A percentile compares a stretch with the other conserved stretches of the same genome.
These are phyloP conservation scores for Annulohypoxylon nitens DNA, from an alignment of 495 filamentous ascomycete genomes.

Conservation along the genomic window DNA sequence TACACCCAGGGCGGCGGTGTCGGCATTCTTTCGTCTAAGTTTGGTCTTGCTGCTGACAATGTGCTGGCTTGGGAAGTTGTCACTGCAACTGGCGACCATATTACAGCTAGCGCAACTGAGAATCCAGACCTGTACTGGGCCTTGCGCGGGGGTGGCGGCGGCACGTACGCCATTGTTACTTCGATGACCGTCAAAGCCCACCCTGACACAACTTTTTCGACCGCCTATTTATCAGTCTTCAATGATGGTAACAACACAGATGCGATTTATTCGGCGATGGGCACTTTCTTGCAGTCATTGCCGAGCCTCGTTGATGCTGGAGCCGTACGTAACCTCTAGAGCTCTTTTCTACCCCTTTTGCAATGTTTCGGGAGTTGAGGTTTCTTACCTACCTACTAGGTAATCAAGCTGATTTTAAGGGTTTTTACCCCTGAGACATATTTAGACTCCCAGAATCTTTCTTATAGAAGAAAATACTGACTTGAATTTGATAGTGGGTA, in stretches of 20 bases:
- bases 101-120: conserved; percentile 57
- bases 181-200: conserved; percentile 56
- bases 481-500: neutral
- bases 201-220: conserved; percentile 42
- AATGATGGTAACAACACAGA: conserved; percentile 17
- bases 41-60: conserved; percentile 63
- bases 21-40: conserved; percentile 38
- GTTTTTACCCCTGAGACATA: no score
- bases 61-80: conserved; percentile 62
- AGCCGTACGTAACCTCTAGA: neutral
- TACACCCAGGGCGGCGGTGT: conserved; percentile 70
- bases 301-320: conserved; percentile 24
- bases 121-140: conserved; percentile 71
- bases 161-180: conserved; percentile 65
- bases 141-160: conserved; percentile 64
- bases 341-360: no score
- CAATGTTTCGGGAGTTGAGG: no score
- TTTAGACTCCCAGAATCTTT: no score
- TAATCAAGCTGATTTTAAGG: no score
- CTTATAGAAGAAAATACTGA: no score
- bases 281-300: conserved; percentile 19
- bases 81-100: conserved; percentile 59
- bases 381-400: no score
- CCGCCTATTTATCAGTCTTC: conserved; percentile 2
- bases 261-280: conserved; percentile 22